Evolutionary conservation across 371 early-diverging fungal species (phyloP).

Genomic region (Mortierella sp.): DNA sequence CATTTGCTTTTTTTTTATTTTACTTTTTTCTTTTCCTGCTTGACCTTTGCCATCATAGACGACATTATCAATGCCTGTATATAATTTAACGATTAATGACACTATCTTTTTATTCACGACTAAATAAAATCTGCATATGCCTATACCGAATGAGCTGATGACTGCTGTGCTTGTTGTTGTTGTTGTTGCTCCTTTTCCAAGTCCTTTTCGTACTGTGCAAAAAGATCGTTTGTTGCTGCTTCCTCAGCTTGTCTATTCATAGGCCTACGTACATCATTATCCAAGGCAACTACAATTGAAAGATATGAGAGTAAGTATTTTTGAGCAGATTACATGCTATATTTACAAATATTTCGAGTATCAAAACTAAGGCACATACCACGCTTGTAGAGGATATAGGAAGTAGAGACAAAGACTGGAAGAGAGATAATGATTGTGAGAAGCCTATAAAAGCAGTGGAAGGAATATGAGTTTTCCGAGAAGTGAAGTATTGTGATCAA

Average conservation of each 20-base stretch:
- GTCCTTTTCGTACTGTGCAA: slow-evolving; percentile 24
- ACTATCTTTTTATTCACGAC: neutral
- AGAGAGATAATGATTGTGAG: slow-evolving; percentile 46
- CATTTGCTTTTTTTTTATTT: slow-evolving; percentile 12
- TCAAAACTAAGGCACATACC: slow-evolving; percentile 17
- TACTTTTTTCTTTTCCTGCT: neutral
- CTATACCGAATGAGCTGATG: neutral
- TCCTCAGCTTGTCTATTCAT: neutral
- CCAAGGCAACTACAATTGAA: slow-evolving; percentile 18
- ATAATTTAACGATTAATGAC: neutral
- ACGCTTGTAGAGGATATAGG: slow-evolving; percentile 54
- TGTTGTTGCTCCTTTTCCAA: slow-evolving; percentile 16
- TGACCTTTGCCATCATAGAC: neutral
- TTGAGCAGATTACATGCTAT: neutral
- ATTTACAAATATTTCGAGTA: neutral
- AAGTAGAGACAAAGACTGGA: slow-evolving; percentile 47
- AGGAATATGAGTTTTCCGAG: neutral
- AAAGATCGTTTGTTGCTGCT: slow-evolving; percentile 14
- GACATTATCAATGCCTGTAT: slow-evolving; percentile 9
- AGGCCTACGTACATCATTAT: slow-evolving; percentile 18
- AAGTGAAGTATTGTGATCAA: neutral
- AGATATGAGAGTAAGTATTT: neutral
- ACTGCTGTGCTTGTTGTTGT: slow-evolving; percentile 1
- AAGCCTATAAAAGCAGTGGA: slow-evolving; percentile 15
- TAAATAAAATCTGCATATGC: neutral